These are phyloP conservation scores for Dichomitus squalens DNA, from an alignment of 1,284 basidiomycete genomes.

Conservation along the genomic window DNA sequence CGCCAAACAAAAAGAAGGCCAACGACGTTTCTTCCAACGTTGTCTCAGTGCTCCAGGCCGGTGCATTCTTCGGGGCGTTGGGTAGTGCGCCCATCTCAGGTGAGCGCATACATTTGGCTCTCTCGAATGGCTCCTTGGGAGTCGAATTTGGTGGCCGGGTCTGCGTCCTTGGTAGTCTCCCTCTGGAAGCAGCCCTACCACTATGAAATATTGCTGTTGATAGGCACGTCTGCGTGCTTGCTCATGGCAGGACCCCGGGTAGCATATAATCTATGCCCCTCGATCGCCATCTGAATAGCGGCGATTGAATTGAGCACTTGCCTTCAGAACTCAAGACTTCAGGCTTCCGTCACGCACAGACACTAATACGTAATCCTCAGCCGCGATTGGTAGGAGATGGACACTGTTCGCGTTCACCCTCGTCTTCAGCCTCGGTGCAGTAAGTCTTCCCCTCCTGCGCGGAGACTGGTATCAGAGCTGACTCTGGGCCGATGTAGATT, in stretches of 20 bases:
- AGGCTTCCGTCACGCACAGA: background rate
- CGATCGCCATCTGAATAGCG: too few species aligned
- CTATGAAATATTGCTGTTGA: too few species aligned
- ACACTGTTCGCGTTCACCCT: conserved; percentile 60
- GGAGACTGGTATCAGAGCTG: conserved; percentile 15
- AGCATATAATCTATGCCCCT: too few species aligned
- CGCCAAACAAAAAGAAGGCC: conserved; percentile 35
- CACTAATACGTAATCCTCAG: conserved; percentile 33
- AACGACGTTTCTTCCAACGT: conserved; percentile 62
- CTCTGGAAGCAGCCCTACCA: too few species aligned
- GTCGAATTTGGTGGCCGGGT: too few species aligned
- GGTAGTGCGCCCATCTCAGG: conserved; percentile 65
- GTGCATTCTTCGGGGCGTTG: conserved; percentile 81
- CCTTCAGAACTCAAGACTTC: background rate
- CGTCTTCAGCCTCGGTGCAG: conserved; percentile 71
- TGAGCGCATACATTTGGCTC: conserved; percentile 29
- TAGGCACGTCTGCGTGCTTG: too few species aligned
- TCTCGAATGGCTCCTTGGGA: too few species aligned
- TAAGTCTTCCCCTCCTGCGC: conserved; percentile 37
- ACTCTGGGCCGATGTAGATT: conserved; percentile 33
- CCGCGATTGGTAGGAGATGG: conserved; percentile 54
- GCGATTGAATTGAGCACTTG: too few species aligned
- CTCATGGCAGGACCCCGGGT: too few species aligned
- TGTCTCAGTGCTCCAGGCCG: conserved; percentile 79
- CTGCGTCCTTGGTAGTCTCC: too few species aligned